Conservation (phyloP, 208 protist species). For the Leishmania guyanensis region DNA sequence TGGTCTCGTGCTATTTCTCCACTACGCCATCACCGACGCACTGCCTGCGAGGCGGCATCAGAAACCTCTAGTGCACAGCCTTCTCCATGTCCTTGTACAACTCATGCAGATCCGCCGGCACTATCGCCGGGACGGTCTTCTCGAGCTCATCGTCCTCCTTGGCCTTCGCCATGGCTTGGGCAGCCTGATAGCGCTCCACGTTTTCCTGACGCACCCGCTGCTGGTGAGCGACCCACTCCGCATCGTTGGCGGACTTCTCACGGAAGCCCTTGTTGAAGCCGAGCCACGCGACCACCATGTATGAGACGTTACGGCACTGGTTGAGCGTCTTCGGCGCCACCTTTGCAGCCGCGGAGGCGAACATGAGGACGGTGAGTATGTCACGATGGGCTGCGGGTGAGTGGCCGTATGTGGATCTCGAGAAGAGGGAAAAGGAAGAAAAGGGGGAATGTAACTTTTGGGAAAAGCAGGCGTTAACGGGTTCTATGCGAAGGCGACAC, state of each 20-base stretch:
- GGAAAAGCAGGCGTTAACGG: neutral
- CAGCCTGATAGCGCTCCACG: slow-evolving; percentile 60
- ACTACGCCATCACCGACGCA: neutral
- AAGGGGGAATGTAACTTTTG: neutral
- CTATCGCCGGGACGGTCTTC: slow-evolving; percentile 45
- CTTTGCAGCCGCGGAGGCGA: slow-evolving; percentile 57
- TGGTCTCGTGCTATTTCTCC: neutral
- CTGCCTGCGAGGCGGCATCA: neutral
- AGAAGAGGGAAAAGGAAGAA: neutral
- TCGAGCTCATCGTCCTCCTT: slow-evolving; percentile 23
- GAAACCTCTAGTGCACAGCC: slow-evolving; percentile 43
- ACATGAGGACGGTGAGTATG: slow-evolving; percentile 17
- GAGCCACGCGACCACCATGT: slow-evolving; percentile 79
- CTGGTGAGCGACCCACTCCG: slow-evolving; percentile 74
- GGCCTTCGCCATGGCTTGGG: slow-evolving; percentile 39
- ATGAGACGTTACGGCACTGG: slow-evolving; percentile 87
- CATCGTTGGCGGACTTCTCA: slow-evolving; percentile 85
- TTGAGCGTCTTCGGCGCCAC: slow-evolving; percentile 85
- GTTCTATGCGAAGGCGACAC: neutral
- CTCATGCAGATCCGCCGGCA: slow-evolving; percentile 68
- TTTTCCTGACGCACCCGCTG: slow-evolving; percentile 66
- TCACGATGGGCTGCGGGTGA: neutral
- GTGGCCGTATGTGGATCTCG: neutral
- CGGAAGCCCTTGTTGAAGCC: slow-evolving; percentile 79
- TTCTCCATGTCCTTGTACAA: slow-evolving; percentile 77